These are phyloP conservation scores for Cercospora sesami DNA, from an alignment of 2,329 filamentous ascomycete genomes.

Conservation along the genomic window DNA sequence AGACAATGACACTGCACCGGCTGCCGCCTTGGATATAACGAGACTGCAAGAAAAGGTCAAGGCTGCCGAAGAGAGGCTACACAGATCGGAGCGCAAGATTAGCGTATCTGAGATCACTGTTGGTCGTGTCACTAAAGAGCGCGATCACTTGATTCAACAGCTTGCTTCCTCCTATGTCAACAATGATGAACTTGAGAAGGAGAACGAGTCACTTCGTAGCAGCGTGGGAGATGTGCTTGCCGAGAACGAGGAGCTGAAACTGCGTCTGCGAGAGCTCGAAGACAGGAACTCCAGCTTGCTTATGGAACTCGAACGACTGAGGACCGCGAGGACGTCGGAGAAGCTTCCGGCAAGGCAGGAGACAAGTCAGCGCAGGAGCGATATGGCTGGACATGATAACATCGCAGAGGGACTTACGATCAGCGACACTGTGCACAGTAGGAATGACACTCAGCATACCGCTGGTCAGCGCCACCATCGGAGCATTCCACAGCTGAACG, in stretches of 20 bases:
- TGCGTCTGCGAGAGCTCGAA: constrained; percentile 43
- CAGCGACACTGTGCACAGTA: background rate
- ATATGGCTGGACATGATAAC: background rate
- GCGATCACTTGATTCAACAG: constrained; percentile 64
- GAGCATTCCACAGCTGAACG: constrained; percentile 20
- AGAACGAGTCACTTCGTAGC: constrained; percentile 58
- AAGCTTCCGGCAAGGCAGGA: background rate
- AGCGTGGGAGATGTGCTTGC: constrained; percentile 63
- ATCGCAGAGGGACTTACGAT: constrained; percentile 16
- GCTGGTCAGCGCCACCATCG: background rate
- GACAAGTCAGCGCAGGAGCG: background rate
- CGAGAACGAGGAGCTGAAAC: constrained; percentile 71
- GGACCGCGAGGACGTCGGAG: background rate
- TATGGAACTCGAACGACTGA: constrained; percentile 40
- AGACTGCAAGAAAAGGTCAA: constrained; percentile 62
- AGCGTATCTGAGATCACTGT: constrained; percentile 64
- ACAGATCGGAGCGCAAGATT: constrained; percentile 62
- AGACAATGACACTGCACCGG: constrained; percentile 44
- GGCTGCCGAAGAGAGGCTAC: constrained; percentile 61
- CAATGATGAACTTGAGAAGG: constrained; percentile 51
- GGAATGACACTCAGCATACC: background rate
- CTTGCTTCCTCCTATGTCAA: constrained; percentile 62
- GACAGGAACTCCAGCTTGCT: constrained; percentile 45
- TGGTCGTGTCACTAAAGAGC: constrained; percentile 62
- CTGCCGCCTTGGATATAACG: constrained; percentile 54